A percentile compares a stretch with the other conserved stretches of the same genome.
These are phyloP conservation scores for Raphanus hybrid DNA, from an alignment of 441 rosid genomes.

Conservation along the genomic window DNA sequence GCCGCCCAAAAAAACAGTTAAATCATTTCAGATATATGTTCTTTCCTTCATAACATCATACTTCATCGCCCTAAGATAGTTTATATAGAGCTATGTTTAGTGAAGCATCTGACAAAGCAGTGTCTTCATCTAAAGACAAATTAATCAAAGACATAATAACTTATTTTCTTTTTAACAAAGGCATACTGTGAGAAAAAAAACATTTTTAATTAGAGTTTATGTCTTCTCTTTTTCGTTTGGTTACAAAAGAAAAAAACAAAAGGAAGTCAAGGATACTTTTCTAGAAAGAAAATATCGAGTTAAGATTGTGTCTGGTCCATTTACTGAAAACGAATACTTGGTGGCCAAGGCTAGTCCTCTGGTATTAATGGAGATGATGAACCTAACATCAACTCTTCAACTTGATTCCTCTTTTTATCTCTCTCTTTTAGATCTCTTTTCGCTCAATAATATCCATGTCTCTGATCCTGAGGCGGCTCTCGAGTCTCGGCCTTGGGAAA, in stretches of 20 bases:
- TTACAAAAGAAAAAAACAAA: background rate
- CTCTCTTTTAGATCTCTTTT: background rate
- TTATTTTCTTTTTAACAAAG: too few species aligned
- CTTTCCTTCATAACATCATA: too few species aligned
- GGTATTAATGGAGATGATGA: background rate
- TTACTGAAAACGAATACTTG: background rate
- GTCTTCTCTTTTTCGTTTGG: too few species aligned
- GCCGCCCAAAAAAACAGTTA: too few species aligned
- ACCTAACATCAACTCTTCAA: background rate
- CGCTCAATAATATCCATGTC: background rate
- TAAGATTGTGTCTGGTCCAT: background rate
- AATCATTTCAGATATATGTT: too few species aligned
- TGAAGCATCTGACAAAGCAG: too few species aligned
- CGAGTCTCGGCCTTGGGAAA: background rate
- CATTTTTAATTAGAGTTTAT: too few species aligned
- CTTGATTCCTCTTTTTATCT: background rate
- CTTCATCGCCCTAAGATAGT: too few species aligned
- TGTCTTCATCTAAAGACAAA: too few species aligned
- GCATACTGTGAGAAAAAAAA: too few species aligned
- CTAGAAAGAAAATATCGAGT: background rate
- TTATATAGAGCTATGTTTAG: too few species aligned
- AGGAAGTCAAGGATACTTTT: background rate
- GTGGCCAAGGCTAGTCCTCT: background rate
- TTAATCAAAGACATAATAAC: too few species aligned
- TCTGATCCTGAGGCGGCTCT: background rate